Conservation (phyloP, 1,284 basidiomycete species). For the Chalciporus piperatoides region DNA sequence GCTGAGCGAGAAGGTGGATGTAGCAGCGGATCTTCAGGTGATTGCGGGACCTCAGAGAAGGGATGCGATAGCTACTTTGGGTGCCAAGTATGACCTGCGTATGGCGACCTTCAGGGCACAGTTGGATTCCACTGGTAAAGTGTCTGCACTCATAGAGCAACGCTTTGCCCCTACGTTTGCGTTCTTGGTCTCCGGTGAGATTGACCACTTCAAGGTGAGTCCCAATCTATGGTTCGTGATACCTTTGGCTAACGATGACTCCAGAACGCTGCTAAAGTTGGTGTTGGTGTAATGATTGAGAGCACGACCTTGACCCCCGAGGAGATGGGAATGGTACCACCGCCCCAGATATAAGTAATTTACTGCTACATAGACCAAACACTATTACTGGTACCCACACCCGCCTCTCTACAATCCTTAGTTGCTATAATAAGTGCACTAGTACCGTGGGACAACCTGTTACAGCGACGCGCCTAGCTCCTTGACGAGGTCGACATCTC, state of each 20-base stretch:
- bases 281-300: slow-evolving; percentile 96
- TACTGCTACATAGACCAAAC: slow-evolving; percentile 26
- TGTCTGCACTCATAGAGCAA: slow-evolving; percentile 93
- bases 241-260: slow-evolving; percentile 15
- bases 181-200: slow-evolving; percentile 94
- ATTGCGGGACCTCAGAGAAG: slow-evolving; percentile 76
- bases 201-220: slow-evolving; percentile 94
- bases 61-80: slow-evolving; percentile 90
- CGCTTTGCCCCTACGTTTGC: slow-evolving; percentile 93
- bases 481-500: too few relatives aligned
- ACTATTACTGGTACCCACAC: slow-evolving; percentile 14
- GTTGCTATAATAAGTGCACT: neutral
- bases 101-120: slow-evolving; percentile 93
- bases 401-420: slow-evolving; percentile 1
- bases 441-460: slow-evolving; percentile 23
- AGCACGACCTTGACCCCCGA: slow-evolving; percentile 71
- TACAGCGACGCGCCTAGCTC: neutral
- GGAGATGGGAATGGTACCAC: slow-evolving; percentile 70
- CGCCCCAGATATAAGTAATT: slow-evolving; percentile 39
- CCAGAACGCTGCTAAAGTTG: slow-evolving; percentile 89
- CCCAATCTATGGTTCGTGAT: slow-evolving; percentile 1
- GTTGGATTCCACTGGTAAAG: slow-evolving; percentile 89
- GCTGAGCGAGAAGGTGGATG: slow-evolving; percentile 95
- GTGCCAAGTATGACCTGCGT: slow-evolving; percentile 95
- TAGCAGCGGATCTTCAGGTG: slow-evolving; percentile 92